phyloP scores from a whole-genome alignment of 495 filamentous ascomycete genomes.

The Tetracladium marchalianum region DNA sequence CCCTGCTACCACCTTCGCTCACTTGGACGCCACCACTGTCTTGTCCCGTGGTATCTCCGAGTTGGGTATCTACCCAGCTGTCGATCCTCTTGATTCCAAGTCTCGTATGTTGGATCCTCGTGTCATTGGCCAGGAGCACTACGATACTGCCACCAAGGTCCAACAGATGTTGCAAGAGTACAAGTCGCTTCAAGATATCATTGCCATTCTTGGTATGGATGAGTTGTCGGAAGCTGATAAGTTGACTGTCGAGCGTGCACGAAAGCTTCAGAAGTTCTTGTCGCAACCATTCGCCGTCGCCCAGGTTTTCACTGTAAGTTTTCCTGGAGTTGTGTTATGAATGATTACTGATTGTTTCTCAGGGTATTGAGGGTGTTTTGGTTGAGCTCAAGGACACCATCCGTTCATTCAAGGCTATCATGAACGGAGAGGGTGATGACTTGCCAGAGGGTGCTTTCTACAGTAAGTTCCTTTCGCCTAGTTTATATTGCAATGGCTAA shows the following conservation, averaged over 20 bases:
- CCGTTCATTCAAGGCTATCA: slow-evolving; percentile 91
- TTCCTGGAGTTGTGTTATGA: not conserved
- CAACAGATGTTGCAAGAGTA: slow-evolving; percentile 99
- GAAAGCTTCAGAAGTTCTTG: slow-evolving; percentile 99
- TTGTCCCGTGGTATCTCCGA: slow-evolving; percentile 99
- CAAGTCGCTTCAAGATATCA: slow-evolving; percentile 99
- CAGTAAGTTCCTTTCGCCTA: slow-evolving; percentile 61
- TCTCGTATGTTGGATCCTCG: slow-evolving; percentile 99
- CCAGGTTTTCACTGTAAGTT: slow-evolving; percentile 77
- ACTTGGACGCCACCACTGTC: slow-evolving; percentile 99
- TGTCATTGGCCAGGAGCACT: slow-evolving; percentile 96
- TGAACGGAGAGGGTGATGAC: slow-evolving; percentile 90
- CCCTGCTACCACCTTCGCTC: slow-evolving; percentile 98
- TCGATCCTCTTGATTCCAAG: slow-evolving; percentile 99
- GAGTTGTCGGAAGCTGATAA: slow-evolving; percentile 98
- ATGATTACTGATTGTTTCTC: not conserved
- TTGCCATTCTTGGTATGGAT: slow-evolving; percentile 99
- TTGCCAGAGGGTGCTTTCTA: slow-evolving; percentile 95
- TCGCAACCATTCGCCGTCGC: slow-evolving; percentile 98
- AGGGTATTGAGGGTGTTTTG: slow-evolving; percentile 86
- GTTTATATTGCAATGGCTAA: not conserved
- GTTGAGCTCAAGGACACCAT: slow-evolving; percentile 99
- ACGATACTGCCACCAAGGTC: slow-evolving; percentile 84
- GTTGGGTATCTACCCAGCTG: slow-evolving; percentile 99
- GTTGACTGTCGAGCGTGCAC: slow-evolving; percentile 98